phyloP scores from a whole-genome alignment of 208 protist genomes.

The Trichomonas vaginalis region DNA sequence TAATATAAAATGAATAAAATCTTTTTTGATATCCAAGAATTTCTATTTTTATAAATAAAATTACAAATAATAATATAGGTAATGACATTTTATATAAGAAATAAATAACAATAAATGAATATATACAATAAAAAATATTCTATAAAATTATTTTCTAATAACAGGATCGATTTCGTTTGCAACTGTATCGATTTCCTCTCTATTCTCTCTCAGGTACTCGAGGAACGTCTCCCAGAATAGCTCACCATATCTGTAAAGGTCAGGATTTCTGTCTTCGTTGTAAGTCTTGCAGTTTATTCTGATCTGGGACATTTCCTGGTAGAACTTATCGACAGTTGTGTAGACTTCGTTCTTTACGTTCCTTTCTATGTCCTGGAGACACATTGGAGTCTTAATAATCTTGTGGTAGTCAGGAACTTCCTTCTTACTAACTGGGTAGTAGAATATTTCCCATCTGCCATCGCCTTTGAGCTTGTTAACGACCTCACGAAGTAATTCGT shows the following conservation, averaged over 20 bases:
- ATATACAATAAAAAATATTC: not conserved
- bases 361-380: not conserved
- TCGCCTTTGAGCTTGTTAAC: not conserved
- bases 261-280: not conserved
- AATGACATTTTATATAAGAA: too few species aligned
- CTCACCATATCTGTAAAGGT: not conserved
- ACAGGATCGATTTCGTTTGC: conserved; percentile 13
- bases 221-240: not conserved
- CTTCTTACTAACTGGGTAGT: not conserved
- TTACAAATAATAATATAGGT: not conserved
- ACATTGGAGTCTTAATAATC: not conserved
- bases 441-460: not conserved
- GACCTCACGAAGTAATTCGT: not conserved
- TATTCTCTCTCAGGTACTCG: not conserved
- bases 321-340: not conserved
- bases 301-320: not conserved
- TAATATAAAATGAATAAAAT: not conserved
- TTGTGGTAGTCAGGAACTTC: not conserved
- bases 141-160: not conserved
- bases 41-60: not conserved
- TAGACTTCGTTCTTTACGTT: not conserved
- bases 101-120: too few species aligned
- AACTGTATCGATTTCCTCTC: not conserved
- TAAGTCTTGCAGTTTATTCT: not conserved
- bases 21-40: not conserved